Evolutionary conservation across 1,139 yeast species (phyloP), one percentile per base, ranked within the genome.

Genomic region (Yamadazyma trypodendri): DNA sequence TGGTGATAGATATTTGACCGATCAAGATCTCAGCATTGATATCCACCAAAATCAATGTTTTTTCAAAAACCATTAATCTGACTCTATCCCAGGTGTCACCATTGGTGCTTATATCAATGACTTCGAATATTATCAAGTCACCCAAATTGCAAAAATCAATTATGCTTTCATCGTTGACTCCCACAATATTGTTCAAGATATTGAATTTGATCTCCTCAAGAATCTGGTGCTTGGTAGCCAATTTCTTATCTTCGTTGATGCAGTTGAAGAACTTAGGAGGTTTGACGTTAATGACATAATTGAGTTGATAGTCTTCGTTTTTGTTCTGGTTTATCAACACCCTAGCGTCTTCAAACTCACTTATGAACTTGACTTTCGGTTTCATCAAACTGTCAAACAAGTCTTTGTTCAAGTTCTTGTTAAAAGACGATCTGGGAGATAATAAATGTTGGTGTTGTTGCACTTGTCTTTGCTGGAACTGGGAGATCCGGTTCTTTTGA

Each of bases 11-110:
- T 6, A 59, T 45, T 43, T 52, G 61, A 1, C 79, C 74, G 21
- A 69, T 54, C 15, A 76, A 44, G 1, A 45, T 38, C 14, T 56
- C 54, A 12, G 66, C 63, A 24, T 43, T 46, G 11, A 45, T 29
- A 38, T 64, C 63, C 18, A 74, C 49, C 22, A 77, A 39, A 1
- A 76, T 39, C n/a, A 77, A 35, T 2, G 58, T 46, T 12, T 63
- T 55, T 37, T 65, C 68, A 49, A 75, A 76, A 7, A 76, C 50
- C 43, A 58, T 71, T 17, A 67, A 55, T 24, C 61, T 56, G 6
- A 69, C 58, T 15, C 46, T 39, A 38, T 65, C 69, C 68, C 74
- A 70, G 8, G 51, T 55, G 6, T 18, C 32, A 0, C 69, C 72
- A 42, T 66, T 67, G 9, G 71, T 54, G 27, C 68, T 58, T 2